A percentile compares a stretch with the other conserved stretches of the same genome.
Evolutionary conservation across 192 early-diverging fungal genomes (phyloP).

Genomic region (Haplosporangium gracile): DNA sequence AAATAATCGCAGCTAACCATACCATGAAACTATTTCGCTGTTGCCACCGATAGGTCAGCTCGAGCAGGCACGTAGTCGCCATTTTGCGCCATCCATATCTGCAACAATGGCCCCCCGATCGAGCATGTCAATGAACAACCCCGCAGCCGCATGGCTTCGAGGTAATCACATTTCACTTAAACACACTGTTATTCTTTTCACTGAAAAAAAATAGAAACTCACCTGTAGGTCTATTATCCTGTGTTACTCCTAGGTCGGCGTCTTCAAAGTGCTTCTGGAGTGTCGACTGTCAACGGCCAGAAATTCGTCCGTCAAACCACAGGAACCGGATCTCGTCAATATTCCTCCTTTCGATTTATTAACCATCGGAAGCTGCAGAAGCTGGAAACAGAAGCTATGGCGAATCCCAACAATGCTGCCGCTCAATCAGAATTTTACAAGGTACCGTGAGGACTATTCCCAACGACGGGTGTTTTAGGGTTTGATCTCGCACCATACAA

Average conservation of each 20-base stretch:
- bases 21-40: neutral
- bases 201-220: neutral
- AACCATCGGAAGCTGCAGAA: constrained; percentile 62
- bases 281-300: neutral
- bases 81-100: neutral
- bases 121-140: neutral
- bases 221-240: neutral
- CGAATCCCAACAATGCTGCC: constrained; percentile 60
- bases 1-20: neutral
- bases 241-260: neutral
- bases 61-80: constrained; percentile 18
- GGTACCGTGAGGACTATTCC: constrained; percentile 21
- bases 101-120: neutral
- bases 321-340: constrained; percentile 26
- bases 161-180: neutral
- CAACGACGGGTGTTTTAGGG: neutral
- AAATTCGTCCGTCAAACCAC: neutral
- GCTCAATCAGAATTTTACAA: constrained; percentile 69
- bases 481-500: neutral
- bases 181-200: neutral
- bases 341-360: constrained; percentile 57
- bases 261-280: neutral
- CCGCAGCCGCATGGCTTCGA: constrained; percentile 24
- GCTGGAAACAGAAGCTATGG: constrained; percentile 68
- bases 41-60: constrained; percentile 19